Evolutionary conservation across 2,329 filamentous ascomycete genomes (phyloP), one percentile per base, ranked within the genome.

Genomic region (Aspergillus sp.): DNA sequence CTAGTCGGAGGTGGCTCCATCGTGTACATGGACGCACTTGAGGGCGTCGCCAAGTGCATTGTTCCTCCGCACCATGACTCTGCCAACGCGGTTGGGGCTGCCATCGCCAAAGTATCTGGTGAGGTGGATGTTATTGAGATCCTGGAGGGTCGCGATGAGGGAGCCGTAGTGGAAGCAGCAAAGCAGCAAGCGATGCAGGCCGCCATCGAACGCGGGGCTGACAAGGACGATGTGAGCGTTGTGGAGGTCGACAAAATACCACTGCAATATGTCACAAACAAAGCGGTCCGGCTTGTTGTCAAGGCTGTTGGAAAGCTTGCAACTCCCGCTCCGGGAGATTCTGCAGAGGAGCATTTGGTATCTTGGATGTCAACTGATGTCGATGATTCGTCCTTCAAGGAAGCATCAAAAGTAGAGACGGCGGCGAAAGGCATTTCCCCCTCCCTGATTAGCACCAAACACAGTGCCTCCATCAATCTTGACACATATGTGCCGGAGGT

Each of bases 31-130:
- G 76, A 81, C 5, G 66, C 74, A 0, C 75, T 87, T 6, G 72
- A 76, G 0, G 84, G 83, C 0, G 84, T 85, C 0, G 76, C 78
- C 6, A 75, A 82, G 62, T 80, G 82, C 58, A 81, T 84, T 7
- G 74, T 79, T 4, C 85, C 85, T 0, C 78, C 80, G 2, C 82
- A 81, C 53, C 77, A 84, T 30, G 83, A 83, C 58, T 84, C 82
- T 0, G 85, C 85, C 3, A 88, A 87, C 69, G 85, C 85, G 0
- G 82, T 88, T 2, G 85, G 85, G 5, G 85, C 85, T 0, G 85
- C 85, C 0, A 85, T 85, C 32, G 83, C 82, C 2, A 83, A 83
- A 56, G 80, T 85, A 0, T 80, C 80, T 2, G 84, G 82, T 0
- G 79, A 81, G 9, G 74, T 86, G 2, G 84, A 87, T 58, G 72